A percentile compares a stretch with the other conserved stretches of the same genome.
phyloP scores from a whole-genome alignment of 331 rosid species.

The Prunus yedoensis region DNA sequence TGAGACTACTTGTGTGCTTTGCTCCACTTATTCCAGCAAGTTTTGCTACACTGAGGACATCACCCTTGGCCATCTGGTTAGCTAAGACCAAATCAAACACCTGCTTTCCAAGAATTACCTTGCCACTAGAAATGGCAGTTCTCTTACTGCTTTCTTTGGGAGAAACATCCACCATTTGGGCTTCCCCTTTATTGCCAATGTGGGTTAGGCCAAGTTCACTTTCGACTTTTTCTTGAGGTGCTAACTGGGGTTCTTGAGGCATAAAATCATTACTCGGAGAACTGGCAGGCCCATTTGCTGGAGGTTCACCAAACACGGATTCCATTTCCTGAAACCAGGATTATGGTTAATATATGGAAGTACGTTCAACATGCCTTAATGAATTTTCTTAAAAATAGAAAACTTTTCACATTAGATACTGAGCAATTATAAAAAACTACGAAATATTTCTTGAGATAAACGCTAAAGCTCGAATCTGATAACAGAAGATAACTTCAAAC shows the following conservation, averaged over 20 bases:
- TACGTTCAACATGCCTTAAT: not conserved
- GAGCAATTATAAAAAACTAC: not conserved
- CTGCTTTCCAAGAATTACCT: slow-evolving; percentile 56
- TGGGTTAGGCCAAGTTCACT: slow-evolving; percentile 33
- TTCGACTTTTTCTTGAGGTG: slow-evolving; percentile 12
- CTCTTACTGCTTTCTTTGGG: slow-evolving; percentile 44
- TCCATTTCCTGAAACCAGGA: slow-evolving; percentile 49
- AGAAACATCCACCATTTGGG: slow-evolving; percentile 63
- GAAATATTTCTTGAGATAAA: not conserved
- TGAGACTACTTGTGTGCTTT: slow-evolving; percentile 50
- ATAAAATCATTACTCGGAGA: slow-evolving; percentile 23
- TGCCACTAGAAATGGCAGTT: slow-evolving; percentile 49
- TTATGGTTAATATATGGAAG: not conserved
- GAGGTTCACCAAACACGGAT: slow-evolving; percentile 46
- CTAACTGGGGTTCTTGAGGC: slow-evolving; percentile 23
- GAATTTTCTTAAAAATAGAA: not conserved
- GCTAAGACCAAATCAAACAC: slow-evolving; percentile 55
- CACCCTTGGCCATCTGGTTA: slow-evolving; percentile 59
- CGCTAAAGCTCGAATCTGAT: not conserved
- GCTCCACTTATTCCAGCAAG: slow-evolving; percentile 58
- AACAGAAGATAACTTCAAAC: not conserved
- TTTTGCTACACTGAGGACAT: slow-evolving; percentile 54
- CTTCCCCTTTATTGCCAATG: slow-evolving; percentile 41
- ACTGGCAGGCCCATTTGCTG: slow-evolving; percentile 29
- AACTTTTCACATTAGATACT: not conserved